Base-by-base conservation (phyloP, 495 filamentous ascomycete genomes). In the Aspergillus cristatus region DNA sequence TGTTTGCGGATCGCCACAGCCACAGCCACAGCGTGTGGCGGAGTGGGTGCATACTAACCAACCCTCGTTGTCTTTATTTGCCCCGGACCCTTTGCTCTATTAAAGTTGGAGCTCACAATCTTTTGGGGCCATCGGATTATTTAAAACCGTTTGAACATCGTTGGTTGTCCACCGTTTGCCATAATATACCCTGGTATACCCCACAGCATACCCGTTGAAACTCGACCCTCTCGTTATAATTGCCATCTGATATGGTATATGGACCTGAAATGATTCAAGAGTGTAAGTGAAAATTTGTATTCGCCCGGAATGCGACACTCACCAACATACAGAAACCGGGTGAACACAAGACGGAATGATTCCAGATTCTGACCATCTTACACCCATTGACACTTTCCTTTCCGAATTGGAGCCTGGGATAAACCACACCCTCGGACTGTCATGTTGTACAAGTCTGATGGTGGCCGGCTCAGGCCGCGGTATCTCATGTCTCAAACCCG, bases 1-100 rank as follows among this genome's bases (percentile, higher is more conserved):
- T 57, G 53, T 51, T 46, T 57, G 53, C 53, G 46, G 49, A 30
- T 41, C 43, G 53, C 53, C 53, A 57, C 53, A 32, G 42, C 35
- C 42, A 35, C 28, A 15, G 42, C 30, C 53, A 53, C 55, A 54
- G 34, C 42, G 52, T 63, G 63, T 67, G 63, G 63, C 63, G 63
- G 55, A 67, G 63, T 47, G 48, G 44, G 42, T 65, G 59, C 59
- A 60, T 58, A 31, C 12, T 24, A n/a, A n/a, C n/a, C n/a, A n/a
- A n/a, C n/a, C n/a, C n/a, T n/a, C n/a, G n/a, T n/a, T n/a, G n/a
- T n/a, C n/a, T n/a, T n/a, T n/a, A n/a, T n/a, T n/a, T n/a, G n/a
- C n/a, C n/a, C n/a, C n/a, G n/a, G n/a, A n/a, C n/a, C n/a, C n/a
- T n/a, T n/a, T n/a, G n/a, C n/a, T n/a, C n/a, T n/a, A n/a, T n/a